phyloP scores from a whole-genome alignment of 2,329 filamentous ascomycete species.

The Epichloe hybrida region DNA sequence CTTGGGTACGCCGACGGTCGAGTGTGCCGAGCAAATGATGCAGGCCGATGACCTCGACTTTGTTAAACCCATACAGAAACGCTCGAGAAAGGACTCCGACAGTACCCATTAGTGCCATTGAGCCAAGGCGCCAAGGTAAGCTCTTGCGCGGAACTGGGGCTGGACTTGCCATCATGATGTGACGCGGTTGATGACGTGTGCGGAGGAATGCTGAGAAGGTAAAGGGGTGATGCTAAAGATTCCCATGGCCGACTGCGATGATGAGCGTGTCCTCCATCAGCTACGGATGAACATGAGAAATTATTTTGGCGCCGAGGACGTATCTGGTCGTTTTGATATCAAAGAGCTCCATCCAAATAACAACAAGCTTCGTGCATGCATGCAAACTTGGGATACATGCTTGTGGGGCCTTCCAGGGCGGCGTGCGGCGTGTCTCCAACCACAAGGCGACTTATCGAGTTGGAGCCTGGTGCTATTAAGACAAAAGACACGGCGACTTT shows the following conservation, averaged over 20 bases:
- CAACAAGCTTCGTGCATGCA: no score
- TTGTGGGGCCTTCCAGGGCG: background rate
- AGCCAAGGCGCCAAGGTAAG: constrained; percentile 58
- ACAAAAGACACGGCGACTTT: no score
- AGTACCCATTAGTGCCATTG: constrained; percentile 60
- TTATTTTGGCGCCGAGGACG: background rate
- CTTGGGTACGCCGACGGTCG: constrained; percentile 53
- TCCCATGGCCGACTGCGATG: background rate
- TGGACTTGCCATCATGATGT: constrained; percentile 10
- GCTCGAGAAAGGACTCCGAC: constrained; percentile 56
- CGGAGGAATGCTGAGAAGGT: background rate
- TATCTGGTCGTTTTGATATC: background rate
- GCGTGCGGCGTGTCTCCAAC: no score
- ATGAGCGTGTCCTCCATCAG: background rate
- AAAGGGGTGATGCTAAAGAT: background rate
- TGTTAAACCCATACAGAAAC: constrained; percentile 65
- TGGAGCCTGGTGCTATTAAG: no score
- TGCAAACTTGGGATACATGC: background rate
- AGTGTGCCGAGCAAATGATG: constrained; percentile 62
- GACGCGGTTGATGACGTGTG: background rate
- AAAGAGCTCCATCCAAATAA: background rate
- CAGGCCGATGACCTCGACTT: constrained; percentile 63
- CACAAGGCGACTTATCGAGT: no score
- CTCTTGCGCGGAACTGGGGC: constrained; percentile 33
- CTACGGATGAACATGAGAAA: background rate